Base-by-base conservation (phyloP, 2,329 filamentous ascomycete species). In the Cytospora piceae region DNA sequence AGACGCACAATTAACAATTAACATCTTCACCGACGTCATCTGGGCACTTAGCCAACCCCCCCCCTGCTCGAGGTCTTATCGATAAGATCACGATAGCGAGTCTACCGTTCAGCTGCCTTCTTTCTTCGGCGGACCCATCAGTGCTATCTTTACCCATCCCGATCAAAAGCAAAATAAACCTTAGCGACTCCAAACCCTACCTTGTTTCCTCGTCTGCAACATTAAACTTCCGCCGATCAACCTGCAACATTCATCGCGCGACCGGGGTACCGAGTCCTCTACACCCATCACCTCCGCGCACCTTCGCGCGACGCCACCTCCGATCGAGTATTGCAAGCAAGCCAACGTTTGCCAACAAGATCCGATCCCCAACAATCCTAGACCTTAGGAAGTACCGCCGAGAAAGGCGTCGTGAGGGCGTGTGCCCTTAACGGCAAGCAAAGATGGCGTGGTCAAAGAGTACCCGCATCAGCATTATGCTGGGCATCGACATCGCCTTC, bases 401-500 rank as follows among this genome's bases (percentile, higher is more conserved):
- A 42, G 46, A 57, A 39, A 32, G 39, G 27, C 49, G 29, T 65
- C 56, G 59, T 61, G 58, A 60, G 66, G 55, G 56, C 29, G 51
- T 42, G 56, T 55, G 59, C 61, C 61, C 61, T 64, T 65, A 31
- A 52, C 70, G 66, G 52, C 69, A 69, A 59, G 46, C 68, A 71
- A 77, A 66, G 70, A 96, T 96, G 93, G 90, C 85, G 70, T 91
- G 94, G 84, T 96, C 94, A 74, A 99, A 99, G 79, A 91, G 90
- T 71, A 92, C 90, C 73, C 89, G 94, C 77, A 98, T 99, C 77
- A 86, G 91, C 79, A 90, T 97, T 77, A 92, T 99, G 85, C 88
- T 99, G 76, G 90, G 82, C 69, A 96, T 99, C 74, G 94, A 98
- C 79, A 84, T 89, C 61, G 84, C 86, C 51, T 99, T 99, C 82